Evolutionary conservation across 2,329 filamentous ascomycete genomes (phyloP), one percentile per base, ranked within the genome.

Genomic region (Cladophialophora immunda): DNA sequence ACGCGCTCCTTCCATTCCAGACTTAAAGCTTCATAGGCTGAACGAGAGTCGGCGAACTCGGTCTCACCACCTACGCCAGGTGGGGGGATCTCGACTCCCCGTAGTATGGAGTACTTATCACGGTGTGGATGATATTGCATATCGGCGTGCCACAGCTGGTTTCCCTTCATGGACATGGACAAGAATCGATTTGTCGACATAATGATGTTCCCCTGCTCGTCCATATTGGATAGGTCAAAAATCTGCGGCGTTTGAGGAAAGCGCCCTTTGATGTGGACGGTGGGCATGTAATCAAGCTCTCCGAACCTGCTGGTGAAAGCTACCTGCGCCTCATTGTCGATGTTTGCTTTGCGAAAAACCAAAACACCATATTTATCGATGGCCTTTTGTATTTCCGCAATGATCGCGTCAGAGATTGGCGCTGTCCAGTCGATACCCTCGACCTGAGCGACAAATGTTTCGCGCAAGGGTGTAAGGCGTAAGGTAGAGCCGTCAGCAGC

Each of bases 381-480:
- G 8, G 32, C 30, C 13, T 59, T 38, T 13, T 17, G 36, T 17
- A 38, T 30, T 45, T 30, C 8, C 17, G 38, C 30, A 30, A 22
- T 3, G 15, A 29, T 15, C 5, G 13, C 27, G 45, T 41, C 25
- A 29, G 73, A 59, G 22, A 79, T 70, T 2, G 75, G 73, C 22
- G 72, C 66, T 5, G 72, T 71, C 61, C 80, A 79, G 59, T 80
- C 75, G 4, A 79, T 72, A 6, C 78, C 78, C 29, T 72, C 65
- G 32, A 81, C 70, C 57, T 81, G 78, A 5, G 77, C 78, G 6
- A 71, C 78, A 69, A 80, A 81, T 32, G 65, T 80, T 2, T 38
- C 4, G 36, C 15, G 36, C 15, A 38, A 38, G 4, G 36, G 36
- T 2, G 36, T 38, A 17, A 38, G 13, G 36, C 4, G 36, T 13